These are phyloP conservation scores for Teratosphaeria gauchensis DNA, from an alignment of 2,329 filamentous ascomycete genomes.

Conservation along the genomic window DNA sequence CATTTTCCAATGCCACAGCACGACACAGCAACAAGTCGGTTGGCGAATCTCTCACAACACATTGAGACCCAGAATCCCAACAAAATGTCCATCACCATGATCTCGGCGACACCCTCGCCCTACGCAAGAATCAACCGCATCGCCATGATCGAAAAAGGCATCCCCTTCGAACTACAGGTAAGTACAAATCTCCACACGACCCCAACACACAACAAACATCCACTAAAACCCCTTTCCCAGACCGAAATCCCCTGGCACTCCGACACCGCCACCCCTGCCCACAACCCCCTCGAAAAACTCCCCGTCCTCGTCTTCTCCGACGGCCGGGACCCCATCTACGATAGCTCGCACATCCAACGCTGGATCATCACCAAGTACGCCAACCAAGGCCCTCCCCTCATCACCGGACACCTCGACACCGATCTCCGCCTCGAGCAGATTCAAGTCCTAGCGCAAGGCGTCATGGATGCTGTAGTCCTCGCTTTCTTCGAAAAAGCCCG, in stretches of 20 bases:
- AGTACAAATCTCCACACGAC: constrained; percentile 6
- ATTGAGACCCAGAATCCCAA: background rate
- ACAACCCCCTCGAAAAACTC: constrained; percentile 15
- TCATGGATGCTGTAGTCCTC: constrained; percentile 12
- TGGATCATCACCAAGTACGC: constrained; percentile 12
- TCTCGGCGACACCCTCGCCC: constrained; percentile 12
- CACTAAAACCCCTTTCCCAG: background rate
- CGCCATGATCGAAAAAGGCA: constrained; percentile 11
- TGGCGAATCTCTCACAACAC: background rate
- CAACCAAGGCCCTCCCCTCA: constrained; percentile 4
- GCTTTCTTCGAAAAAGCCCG: constrained; percentile 11
- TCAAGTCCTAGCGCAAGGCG: constrained; percentile 8
- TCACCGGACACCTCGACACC: constrained; percentile 9
- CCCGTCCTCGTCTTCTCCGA: constrained; percentile 12
- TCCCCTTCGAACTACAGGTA: constrained; percentile 8
- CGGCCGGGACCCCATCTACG: constrained; percentile 10
- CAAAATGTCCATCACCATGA: constrained; percentile 8
- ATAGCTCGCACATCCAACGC: constrained; percentile 12
- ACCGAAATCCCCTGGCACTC: background rate
- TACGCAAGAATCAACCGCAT: constrained; percentile 15
- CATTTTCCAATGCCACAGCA: too few species aligned
- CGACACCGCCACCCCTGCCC: constrained; percentile 8
- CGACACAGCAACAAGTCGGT: too few species aligned
- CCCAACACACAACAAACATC: background rate
- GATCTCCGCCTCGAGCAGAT: constrained; percentile 10